phyloP scores from a whole-genome alignment of 805 yeast species.

The Hanseniaspora valbyensis region DNA sequence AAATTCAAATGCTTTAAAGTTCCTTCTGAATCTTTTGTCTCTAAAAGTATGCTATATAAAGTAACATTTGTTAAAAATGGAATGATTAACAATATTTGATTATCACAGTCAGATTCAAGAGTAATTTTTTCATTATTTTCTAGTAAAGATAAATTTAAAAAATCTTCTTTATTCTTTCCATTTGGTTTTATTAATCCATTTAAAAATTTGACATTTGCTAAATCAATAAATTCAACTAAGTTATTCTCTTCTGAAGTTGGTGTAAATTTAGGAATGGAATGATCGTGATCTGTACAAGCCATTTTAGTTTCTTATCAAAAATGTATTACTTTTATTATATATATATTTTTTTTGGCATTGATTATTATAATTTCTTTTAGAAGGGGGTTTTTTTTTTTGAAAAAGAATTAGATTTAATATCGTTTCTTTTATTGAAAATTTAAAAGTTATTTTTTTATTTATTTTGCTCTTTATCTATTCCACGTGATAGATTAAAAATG shows the following conservation, averaged over 20 bases:
- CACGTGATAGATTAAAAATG: too few species aligned
- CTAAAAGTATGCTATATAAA: slow-evolving; percentile 56
- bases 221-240: slow-evolving; percentile 50
- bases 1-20: slow-evolving; percentile 64
- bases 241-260: slow-evolving; percentile 63
- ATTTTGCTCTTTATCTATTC: too few species aligned
- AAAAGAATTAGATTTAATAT: too few species aligned
- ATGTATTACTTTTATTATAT: too few species aligned
- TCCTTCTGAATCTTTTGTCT: slow-evolving; percentile 31
- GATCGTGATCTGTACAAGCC: slow-evolving; percentile 30
- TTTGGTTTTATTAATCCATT: slow-evolving; percentile 45
- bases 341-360: too few species aligned
- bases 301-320: background rate
- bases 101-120: slow-evolving; percentile 63
- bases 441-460: too few species aligned
- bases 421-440: too few species aligned
- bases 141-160: slow-evolving; percentile 25
- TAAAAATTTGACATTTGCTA: slow-evolving; percentile 48
- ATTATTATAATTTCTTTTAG: too few species aligned
- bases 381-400: too few species aligned
- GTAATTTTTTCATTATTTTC: slow-evolving; percentile 40
- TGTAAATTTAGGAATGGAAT: slow-evolving; percentile 46
- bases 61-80: slow-evolving; percentile 74
- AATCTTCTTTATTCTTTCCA: slow-evolving; percentile 29
- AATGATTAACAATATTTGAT: slow-evolving; percentile 62